Evolutionary conservation across 805 yeast genomes (phyloP), one percentile per base, ranked within the genome.

Genomic region (Blastobotrys parvus): DNA sequence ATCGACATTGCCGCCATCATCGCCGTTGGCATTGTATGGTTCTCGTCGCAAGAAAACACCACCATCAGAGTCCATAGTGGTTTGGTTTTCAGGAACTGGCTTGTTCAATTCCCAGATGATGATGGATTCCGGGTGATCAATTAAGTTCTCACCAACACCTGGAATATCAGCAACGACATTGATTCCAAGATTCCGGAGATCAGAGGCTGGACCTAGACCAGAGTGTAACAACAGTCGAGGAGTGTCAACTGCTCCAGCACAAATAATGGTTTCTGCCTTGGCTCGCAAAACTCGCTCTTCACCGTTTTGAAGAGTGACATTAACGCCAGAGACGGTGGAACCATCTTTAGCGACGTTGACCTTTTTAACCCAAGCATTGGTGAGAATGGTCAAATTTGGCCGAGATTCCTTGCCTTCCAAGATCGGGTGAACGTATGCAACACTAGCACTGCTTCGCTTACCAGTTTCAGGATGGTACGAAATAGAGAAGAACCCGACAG

Each of bases 61-160:
- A 34, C 36, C 36, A 17, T 34, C 36, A 11, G 36, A 34, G 36
- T 34, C 36, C 36, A 34, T 34, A 20, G 36, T 34, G 11, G 36
- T 34, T 34, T 34, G 36, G 21, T 34, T 34, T 19, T 34, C 36
- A 15, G 36, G 36, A 18, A 34, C 36, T 6, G 36, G 36, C 36
- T 34, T 34, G 20, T 13, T 34, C 13, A 34, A 20, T 19, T 34
- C 36, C 36, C 36, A 34, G 20, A 34, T 34, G 19, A 34, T 34
- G 21, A 34, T 34, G 19, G 58, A 57, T 35, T 55, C 59, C n/a
- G 63, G 63, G 44, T 60, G 64, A 41, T 60, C 63, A 41, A 59
- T 52, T 44, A 60, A 55, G 46, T 60, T 53, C 45, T 60, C 56
- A n/a, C 64, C 64, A 30, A 60, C 64, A 33, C 58, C 60, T 25